Base-by-base conservation (phyloP, 2,329 filamentous ascomycete genomes). In the Colletotrichum liaoningense region DNA sequence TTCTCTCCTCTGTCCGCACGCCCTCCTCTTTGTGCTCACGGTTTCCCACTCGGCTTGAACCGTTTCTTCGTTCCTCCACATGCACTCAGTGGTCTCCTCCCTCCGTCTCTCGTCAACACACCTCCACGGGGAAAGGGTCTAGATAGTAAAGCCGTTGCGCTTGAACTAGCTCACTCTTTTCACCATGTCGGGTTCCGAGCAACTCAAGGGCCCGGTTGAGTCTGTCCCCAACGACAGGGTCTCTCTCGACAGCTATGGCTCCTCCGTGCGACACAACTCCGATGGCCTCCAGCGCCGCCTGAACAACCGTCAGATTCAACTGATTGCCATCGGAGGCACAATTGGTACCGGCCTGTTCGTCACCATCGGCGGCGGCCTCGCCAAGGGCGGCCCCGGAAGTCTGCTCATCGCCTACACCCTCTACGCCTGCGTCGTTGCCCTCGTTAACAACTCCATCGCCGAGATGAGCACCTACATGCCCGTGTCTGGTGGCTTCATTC, bases 311-410 rank as follows among this genome's bases (percentile, higher is more conserved):
- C 85, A 86, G 78, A 80, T 85, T 74, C 84, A 86, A 78, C 85
- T 86, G 83, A 85, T 86, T 75, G 84, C 84, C 72, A 84, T 86
- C 28, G 84, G 84, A 74, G 86, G 86, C 59, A 85, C 84, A 24
- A 88, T 87, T 66, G 86, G 85, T 73, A 84, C 85, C 76, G 83
- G 83, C 79, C 83, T 86, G 75, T 86, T 88, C 77, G 84, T 88
- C 73, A 85, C 85, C 74, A 84, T 85, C 71, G 86, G 86, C 69
- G 77, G 79, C 67, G 84, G 84, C 30, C 71, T 73, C 11, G 71
- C 64, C 56, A 73, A 73, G 54, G 70, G 70, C 33, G 73, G 73
- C 2, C 70, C 73, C n/a, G 73, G 56, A 16, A 73, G 67, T 28
- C 73, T 75, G 24, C 58, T 75, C 24, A 14, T 75, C 24, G 70